These are phyloP conservation scores for Talaromyces proteolyticus DNA, from an alignment of 495 filamentous ascomycete species.

Conservation along the genomic window DNA sequence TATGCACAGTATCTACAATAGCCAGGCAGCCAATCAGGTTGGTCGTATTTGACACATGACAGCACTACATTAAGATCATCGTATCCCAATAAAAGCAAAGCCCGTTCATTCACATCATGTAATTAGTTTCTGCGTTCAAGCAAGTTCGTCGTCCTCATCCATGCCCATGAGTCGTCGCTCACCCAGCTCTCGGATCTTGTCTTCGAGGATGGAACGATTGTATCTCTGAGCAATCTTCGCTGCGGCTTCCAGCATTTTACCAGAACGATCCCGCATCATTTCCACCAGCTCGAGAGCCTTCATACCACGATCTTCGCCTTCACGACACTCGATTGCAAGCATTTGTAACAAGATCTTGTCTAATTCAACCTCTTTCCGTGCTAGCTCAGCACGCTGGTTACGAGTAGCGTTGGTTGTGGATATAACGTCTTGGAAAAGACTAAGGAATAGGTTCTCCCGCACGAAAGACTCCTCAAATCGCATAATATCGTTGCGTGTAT, in stretches of 20 bases:
- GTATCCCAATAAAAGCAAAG: not conserved
- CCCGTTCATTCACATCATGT: not conserved
- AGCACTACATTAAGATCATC: too few relatives aligned
- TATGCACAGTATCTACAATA: too few relatives aligned
- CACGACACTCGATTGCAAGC: constrained; percentile 82
- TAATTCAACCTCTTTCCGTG: constrained; percentile 67
- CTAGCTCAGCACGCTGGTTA: constrained; percentile 61
- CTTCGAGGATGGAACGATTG: constrained; percentile 66
- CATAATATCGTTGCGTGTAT: constrained; percentile 29
- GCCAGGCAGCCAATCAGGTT: too few relatives aligned
- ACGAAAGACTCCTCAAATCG: constrained; percentile 73
- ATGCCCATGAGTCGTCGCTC: constrained; percentile 56
- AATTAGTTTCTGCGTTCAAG: constrained; percentile 12
- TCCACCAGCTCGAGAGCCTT: constrained; percentile 82
- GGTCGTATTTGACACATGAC: too few relatives aligned
- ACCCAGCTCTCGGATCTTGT: constrained; percentile 79
- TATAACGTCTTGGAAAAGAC: constrained; percentile 66
- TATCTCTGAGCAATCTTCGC: constrained; percentile 78
- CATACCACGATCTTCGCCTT: constrained; percentile 89
- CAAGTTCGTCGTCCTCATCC: constrained; percentile 49
- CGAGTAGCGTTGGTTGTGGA: constrained; percentile 51
- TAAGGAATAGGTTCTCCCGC: constrained; percentile 61
- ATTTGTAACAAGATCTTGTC: constrained; percentile 88
- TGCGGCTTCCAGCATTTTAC: constrained; percentile 81
- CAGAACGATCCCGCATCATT: constrained; percentile 70